Conservation (phyloP, 495 filamentous ascomycete genomes). For the Chaetomium tenue region DNA sequence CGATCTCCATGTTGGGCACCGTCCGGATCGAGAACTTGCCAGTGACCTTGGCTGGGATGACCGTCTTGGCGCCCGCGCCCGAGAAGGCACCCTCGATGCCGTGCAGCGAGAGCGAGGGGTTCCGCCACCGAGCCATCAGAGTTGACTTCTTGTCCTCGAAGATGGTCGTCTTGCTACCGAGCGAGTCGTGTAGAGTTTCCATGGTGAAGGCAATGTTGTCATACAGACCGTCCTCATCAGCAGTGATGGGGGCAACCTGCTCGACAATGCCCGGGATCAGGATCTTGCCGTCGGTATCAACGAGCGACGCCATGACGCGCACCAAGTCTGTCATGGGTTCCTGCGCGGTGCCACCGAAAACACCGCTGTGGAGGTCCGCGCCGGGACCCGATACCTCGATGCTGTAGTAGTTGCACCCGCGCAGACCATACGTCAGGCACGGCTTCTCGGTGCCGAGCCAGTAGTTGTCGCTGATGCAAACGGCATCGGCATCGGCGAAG, state of each 20-base stretch:
- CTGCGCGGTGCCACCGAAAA: slow-evolving; percentile 92
- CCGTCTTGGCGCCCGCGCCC: slow-evolving; percentile 90
- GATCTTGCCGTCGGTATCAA: slow-evolving; percentile 88
- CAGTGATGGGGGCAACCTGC: slow-evolving; percentile 81
- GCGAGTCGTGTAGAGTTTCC: slow-evolving; percentile 86
- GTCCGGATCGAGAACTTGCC: slow-evolving; percentile 98
- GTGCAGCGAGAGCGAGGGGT: slow-evolving; percentile 92
- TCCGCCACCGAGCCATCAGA: slow-evolving; percentile 93
- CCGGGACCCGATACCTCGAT: slow-evolving; percentile 83
- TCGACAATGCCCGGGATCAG: slow-evolving; percentile 84
- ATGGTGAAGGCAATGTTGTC: slow-evolving; percentile 86
- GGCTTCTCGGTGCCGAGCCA: slow-evolving; percentile 99
- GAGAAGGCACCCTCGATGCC: slow-evolving; percentile 96
- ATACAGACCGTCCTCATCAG: slow-evolving; percentile 84
- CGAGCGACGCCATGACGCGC: slow-evolving; percentile 73
- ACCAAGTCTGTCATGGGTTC: slow-evolving; percentile 98
- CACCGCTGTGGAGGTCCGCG: slow-evolving; percentile 91
- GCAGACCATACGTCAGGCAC: slow-evolving; percentile 95
- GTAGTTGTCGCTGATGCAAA: slow-evolving; percentile 99
- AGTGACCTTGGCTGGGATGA: slow-evolving; percentile 94
- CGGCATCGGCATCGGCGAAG: slow-evolving; percentile 93
- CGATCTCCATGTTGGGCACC: slow-evolving; percentile 94
- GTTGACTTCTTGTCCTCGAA: slow-evolving; percentile 80
- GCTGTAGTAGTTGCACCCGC: slow-evolving; percentile 95
- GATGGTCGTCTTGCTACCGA: slow-evolving; percentile 84